Percentiles rank a stretch among this genome's conserved stretches.
Conservation (phyloP, 1,284 basidiomycete genomes). For the Ceratobasidium sp. region DNA sequence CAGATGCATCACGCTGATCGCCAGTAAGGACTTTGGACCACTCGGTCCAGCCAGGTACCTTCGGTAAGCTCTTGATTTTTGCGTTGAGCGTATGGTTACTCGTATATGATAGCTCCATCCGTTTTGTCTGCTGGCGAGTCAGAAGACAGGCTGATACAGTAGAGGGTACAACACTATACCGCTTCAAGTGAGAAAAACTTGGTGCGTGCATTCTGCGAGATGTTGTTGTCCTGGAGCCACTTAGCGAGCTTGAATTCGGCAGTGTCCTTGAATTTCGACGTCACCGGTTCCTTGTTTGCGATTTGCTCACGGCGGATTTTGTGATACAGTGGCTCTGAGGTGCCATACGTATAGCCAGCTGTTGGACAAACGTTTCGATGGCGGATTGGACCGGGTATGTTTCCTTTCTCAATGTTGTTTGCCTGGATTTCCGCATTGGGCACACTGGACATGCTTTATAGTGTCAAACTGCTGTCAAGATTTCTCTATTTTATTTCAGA, state of each 20-base stretch:
- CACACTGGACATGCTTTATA: not conserved
- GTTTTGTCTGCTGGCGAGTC: not conserved
- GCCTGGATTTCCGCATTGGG: not conserved
- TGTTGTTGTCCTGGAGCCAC: not conserved
- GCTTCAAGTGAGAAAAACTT: not conserved
- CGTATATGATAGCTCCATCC: not conserved
- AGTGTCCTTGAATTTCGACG: not conserved
- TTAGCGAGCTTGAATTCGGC: constrained; percentile 7
- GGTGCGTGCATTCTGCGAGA: constrained; percentile 2
- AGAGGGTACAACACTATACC: not conserved
- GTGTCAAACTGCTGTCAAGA: no score
- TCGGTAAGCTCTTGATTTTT: not conserved
- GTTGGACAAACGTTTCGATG: constrained; percentile 8
- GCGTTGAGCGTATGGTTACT: constrained; percentile 16
- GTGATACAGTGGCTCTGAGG: not conserved
- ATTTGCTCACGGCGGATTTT: not conserved
- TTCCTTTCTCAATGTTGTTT: not conserved
- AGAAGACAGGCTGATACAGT: not conserved
- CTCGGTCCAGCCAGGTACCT: not conserved
- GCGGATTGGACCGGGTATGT: not conserved
- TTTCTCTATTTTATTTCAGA: no score
- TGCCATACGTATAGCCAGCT: not conserved
- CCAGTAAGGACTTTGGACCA: not conserved
- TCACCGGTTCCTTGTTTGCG: not conserved
- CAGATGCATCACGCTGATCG: not conserved